Conservation (phyloP, 2,329 filamentous ascomycete genomes). For the Fusarium lateritium region DNA sequence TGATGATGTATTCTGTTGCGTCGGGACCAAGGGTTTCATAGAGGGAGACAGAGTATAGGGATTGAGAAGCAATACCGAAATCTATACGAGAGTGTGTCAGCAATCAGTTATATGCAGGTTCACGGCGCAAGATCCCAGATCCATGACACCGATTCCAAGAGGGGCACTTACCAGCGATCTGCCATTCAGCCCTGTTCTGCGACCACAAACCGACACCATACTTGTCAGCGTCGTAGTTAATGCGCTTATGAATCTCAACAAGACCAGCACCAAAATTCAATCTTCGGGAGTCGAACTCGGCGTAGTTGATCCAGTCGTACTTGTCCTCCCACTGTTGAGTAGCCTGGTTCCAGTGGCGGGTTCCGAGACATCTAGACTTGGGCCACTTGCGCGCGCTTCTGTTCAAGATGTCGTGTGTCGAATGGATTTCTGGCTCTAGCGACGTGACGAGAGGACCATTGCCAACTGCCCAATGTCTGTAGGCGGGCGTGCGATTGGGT, state of each 20-base stretch:
- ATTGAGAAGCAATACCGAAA: constrained; percentile 88
- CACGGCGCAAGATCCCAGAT: constrained; percentile 10
- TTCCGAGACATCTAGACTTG: constrained; percentile 82
- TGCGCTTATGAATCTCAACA: constrained; percentile 82
- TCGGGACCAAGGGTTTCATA: constrained; percentile 97
- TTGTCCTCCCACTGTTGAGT: constrained; percentile 80
- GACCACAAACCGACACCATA: constrained; percentile 89
- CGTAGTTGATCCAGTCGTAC: constrained; percentile 89
- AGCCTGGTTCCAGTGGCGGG: constrained; percentile 81
- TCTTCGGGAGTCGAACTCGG: constrained; percentile 81
- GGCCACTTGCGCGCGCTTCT: constrained; percentile 72
- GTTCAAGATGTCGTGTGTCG: constrained; percentile 87
- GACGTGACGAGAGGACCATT: constrained; percentile 80
- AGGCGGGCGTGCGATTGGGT: constrained; percentile 81
- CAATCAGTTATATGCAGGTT: constrained; percentile 15
- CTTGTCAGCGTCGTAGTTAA: constrained; percentile 73
- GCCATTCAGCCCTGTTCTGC: constrained; percentile 89
- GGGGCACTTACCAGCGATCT: constrained; percentile 74
- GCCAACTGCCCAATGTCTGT: constrained; percentile 85
- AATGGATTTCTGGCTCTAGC: constrained; percentile 78
- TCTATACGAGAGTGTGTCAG: constrained; percentile 65
- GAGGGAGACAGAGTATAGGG: constrained; percentile 90
- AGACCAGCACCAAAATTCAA: constrained; percentile 89
- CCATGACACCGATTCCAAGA: constrained; percentile 13
- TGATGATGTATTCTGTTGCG: constrained; percentile 94